Evolutionary conservation across 257 asterid genomes (phyloP), one percentile per base, ranked within the genome.

Genomic region (Hygrophila difformis): DNA sequence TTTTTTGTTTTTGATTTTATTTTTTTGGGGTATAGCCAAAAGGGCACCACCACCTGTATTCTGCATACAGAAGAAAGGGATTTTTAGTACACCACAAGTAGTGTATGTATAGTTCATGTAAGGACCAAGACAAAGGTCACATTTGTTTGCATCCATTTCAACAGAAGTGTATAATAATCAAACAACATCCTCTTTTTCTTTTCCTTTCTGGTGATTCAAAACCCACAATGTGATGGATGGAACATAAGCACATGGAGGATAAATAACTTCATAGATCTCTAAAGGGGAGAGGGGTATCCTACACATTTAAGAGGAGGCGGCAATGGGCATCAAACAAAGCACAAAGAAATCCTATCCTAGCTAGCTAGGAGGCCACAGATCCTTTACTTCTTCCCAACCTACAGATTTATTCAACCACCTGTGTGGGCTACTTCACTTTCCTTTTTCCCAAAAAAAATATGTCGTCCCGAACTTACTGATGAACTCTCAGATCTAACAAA

Each of bases 21-120:
- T n/a, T n/a, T n/a, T 35, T 42, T 41, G 36, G 18, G 51, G 50
- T 20, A 46, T 34, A 61, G 56, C 62, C 47, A 52, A 5, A 29
- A 49, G 55, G 7, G 29, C n/a, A n/a, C n/a, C n/a, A 24, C 47
- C 37, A 21, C 28, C 8, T 53, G 39, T 53, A 47, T 47, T 49
- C 29, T 47, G 11, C 7, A 53, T 21, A 40, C 23, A 9, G 36
- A 43, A 47, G 15, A 47, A 9, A 56, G 43, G 48, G 22, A 34
- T 39, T 53, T 21, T 21, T 9, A 37, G 17, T 39, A 40, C 26
- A 22, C 24, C 21, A 12, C 10, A 43, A 39, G 26, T 53, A 53
- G 54, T n/a, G n/a, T n/a, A n/a, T n/a, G 2, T 12, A 18, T 15
- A 12, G 10, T n/a, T 34, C 23, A 11, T n/a, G 7, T 24, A 24